These are phyloP conservation scores for Colletotrichum sojae DNA, from an alignment of 2,329 filamentous ascomycete species.

Conservation along the genomic window DNA sequence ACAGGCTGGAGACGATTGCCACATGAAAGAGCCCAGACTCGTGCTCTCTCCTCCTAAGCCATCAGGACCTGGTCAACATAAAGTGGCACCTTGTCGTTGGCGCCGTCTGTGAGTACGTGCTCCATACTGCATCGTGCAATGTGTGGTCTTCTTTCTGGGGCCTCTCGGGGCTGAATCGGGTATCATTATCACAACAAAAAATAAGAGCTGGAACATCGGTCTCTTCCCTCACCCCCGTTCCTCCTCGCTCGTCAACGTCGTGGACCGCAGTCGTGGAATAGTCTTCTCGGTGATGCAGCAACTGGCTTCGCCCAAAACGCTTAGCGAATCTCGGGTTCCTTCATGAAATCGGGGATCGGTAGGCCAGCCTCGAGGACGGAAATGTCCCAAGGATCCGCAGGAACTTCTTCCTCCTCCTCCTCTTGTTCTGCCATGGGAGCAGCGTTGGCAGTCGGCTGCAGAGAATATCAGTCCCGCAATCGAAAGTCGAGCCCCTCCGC, in stretches of 20 bases:
- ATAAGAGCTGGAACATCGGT: slow-evolving; percentile 16
- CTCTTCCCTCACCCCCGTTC: background rate
- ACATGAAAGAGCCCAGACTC: no score
- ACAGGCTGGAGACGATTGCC: no score
- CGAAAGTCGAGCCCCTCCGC: background rate
- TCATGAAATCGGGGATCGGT: slow-evolving; percentile 58
- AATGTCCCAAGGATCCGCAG: slow-evolving; percentile 45
- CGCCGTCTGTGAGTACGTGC: background rate
- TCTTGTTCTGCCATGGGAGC: slow-evolving; percentile 21
- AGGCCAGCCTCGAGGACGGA: slow-evolving; percentile 51
- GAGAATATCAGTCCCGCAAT: slow-evolving; percentile 31
- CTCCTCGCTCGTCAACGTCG: background rate
- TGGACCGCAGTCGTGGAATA: background rate
- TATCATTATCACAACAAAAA: slow-evolving; percentile 40
- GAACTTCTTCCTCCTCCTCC: background rate
- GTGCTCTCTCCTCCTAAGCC: no score
- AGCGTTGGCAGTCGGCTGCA: slow-evolving; percentile 14
- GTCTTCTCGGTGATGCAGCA: background rate
- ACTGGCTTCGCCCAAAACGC: background rate
- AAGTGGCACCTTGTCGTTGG: background rate
- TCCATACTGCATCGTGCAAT: background rate
- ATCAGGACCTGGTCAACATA: background rate
- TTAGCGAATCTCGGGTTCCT: slow-evolving; percentile 59
- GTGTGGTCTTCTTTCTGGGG: background rate
- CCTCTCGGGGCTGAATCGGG: slow-evolving; percentile 18